Base-by-base conservation (phyloP, 2,329 filamentous ascomycete species). In the Annulohypoxylon truncatum region DNA sequence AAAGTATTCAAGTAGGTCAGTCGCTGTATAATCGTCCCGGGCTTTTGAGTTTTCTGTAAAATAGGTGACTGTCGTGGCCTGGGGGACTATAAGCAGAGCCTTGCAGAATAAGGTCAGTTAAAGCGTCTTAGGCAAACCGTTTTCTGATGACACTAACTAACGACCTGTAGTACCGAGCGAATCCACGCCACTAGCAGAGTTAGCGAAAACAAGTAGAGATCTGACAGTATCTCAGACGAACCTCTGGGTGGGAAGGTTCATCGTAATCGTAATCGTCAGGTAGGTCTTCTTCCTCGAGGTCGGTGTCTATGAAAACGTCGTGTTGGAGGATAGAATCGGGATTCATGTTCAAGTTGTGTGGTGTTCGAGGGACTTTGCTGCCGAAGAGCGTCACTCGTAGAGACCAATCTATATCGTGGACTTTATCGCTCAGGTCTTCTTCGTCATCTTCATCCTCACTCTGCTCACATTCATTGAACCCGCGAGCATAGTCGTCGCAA, bases 11-110 rank as follows among this genome's bases (percentile, higher is more conserved):
- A 67, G 15, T 38, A 64, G 12, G 7, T 48, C 46, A 13, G 22
- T 29, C 6, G 40, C 20, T 22, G 26, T 4, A 4, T 20, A 8
- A 2, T 38, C 20, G 24, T 35, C 40, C 6, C n/a, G 4, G 29
- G 2, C 4, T 15, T 26, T 22, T 15, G 58, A 35, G 24, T 24
- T 50, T 1, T 31, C 10, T 12, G 35, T 33, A 6, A 53, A 44
- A 50, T 42, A 61, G 8, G 24, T 31, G 8, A n/a, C 20, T 22
- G 46, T 58, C 42, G 31, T 48, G 3, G 46, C 31, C 35, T 58
- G 51, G 7, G 64, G 61, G 29, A 67, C 15, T 8, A 67, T 55
- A 38, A 57, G n/a, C 9, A 67, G 35, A 40, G 60, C 60, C 64
- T 67, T 64, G 38, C 0, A 29, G 31, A 13, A 22, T 7, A 28